Evolutionary conservation across 2,329 filamentous ascomycete genomes (phyloP).

Genomic region (Metarhizium rileyi): DNA sequence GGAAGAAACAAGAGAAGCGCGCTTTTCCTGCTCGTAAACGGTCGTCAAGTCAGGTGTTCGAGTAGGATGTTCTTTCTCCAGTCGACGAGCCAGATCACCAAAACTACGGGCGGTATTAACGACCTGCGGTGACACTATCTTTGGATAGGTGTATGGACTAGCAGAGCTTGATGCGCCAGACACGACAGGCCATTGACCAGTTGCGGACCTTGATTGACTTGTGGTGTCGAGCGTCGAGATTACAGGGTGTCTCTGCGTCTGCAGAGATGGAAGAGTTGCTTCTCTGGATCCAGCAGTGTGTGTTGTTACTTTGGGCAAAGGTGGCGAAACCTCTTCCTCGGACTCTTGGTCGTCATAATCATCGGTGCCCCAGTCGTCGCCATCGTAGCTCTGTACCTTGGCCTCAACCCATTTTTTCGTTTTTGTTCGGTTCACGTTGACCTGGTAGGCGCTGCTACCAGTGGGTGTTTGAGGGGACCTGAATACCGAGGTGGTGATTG

Average conservation of each 20-base stretch:
- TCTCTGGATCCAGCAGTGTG: background rate
- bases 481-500: background rate
- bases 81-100: background rate
- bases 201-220: background rate
- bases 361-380: conserved; percentile 82
- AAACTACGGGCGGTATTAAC: background rate
- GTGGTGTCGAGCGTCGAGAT: background rate
- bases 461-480: conserved; percentile 23
- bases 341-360: conserved; percentile 50
- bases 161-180: background rate
- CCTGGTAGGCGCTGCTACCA: conserved; percentile 48
- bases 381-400: conserved; percentile 77
- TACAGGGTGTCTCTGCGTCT: conserved; percentile 2
- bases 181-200: conserved; percentile 2
- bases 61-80: background rate
- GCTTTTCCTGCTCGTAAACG: background rate
- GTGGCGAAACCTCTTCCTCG: conserved; percentile 19
- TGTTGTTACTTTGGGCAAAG: background rate
- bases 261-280: conserved; percentile 7
- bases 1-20: conserved; percentile 55
- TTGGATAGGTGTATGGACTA: background rate
- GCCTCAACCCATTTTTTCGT: conserved; percentile 95
- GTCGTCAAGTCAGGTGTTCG: background rate
- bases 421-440: conserved; percentile 81
- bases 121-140: background rate